Percentiles rank a stretch among this genome's conserved stretches.
Conservation (phyloP, 768 basidiomycete species). For the Collybia sp. region DNA sequence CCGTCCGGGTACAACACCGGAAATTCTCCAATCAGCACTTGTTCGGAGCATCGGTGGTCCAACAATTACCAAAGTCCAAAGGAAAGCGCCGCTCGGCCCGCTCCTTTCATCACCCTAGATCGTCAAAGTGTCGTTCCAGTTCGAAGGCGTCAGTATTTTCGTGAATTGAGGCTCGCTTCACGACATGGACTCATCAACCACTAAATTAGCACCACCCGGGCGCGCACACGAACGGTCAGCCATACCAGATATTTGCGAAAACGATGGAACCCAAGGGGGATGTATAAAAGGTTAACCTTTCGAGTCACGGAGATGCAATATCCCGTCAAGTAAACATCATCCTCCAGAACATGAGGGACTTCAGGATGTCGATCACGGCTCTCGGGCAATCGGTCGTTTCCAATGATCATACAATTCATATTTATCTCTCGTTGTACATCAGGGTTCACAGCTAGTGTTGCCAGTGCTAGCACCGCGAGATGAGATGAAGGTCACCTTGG, state of each 20-base stretch:
- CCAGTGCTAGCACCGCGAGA: too few relatives aligned
- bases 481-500: background rate
- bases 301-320: slow-evolving; percentile 9
- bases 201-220: background rate
- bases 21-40: background rate
- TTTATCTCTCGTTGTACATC: slow-evolving; percentile 11
- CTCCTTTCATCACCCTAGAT: background rate
- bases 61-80: background rate
- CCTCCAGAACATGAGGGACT: slow-evolving; percentile 2
- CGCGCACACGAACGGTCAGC: background rate
- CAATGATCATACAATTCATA: slow-evolving; percentile 7
- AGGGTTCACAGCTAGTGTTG: slow-evolving; percentile 10
- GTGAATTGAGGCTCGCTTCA: background rate
- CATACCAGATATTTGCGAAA: slow-evolving; percentile 8
- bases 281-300: slow-evolving; percentile 3
- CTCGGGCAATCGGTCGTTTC: slow-evolving; percentile 11
- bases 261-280: slow-evolving; percentile 2
- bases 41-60: background rate
- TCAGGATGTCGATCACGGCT: slow-evolving; percentile 6
- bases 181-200: background rate
- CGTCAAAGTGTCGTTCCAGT: background rate
- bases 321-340: slow-evolving; percentile 11
- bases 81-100: background rate
- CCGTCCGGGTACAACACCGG: background rate
- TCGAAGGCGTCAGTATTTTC: background rate